Base-by-base conservation (phyloP, 257 asterid species). In the Nicotiana undulata region DNA sequence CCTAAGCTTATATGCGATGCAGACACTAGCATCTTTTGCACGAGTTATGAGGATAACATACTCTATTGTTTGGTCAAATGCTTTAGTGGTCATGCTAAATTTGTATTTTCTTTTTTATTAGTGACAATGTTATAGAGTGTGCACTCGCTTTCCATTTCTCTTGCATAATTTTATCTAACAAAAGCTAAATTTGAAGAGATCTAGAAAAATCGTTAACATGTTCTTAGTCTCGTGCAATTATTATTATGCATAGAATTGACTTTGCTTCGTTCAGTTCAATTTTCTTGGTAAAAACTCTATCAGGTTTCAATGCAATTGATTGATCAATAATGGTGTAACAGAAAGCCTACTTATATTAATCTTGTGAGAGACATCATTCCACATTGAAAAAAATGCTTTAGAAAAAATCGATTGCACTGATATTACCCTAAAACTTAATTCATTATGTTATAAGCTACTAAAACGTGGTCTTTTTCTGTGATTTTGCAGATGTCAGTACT, bases 221-320 rank as follows among this genome's bases (percentile, higher is more conserved):
- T 32, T 49, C 28, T 51, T 64, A 16, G 34, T 34, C 29, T 63
- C 22, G 32, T 13, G 77, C 72, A 31, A 65, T 51, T 83, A 75
- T 26, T 58, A 24, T 78, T 46, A 34, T 60, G 46, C 61, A 76
- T 67, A 83, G 9, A 46, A 58, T 58, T 79, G 78, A 55, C 67
- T 77, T 81, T 83, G 77, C 59, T 80, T 64, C 83, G 79, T 87
- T 79, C 97, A 96, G 99, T 93, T 96, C 88, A 98, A 96, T 89
- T 96, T 96, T 90, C 97, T 93, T 16, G 98, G 98, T 94, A 96
- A 96, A 90, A 98, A 94, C 91, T 96, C 99, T 80, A 94, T 96
- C 86, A 87, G 93, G 83, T 96, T 94, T 85, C 92, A 89, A 81
- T 29, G 31, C 31, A 29, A 29, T 29, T 29, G 3, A 29, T 34